These are phyloP conservation scores for Scheffersomyces coipomensis DNA, from an alignment of 805 yeast genomes.

Conservation along the genomic window DNA sequence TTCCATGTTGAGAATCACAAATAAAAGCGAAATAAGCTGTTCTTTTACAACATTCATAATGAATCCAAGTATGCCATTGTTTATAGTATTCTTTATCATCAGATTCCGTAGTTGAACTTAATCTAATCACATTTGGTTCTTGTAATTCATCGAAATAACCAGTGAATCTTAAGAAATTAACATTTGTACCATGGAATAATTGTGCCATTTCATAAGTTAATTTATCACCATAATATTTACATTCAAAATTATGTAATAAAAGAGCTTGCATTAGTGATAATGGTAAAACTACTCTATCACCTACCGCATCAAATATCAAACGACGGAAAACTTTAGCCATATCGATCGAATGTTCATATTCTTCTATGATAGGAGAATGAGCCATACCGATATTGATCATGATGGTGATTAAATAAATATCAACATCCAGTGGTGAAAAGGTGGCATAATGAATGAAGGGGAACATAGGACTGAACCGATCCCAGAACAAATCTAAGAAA, in stretches of 20 bases:
- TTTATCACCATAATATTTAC: slow-evolving; percentile 19
- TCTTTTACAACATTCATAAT: slow-evolving; percentile 44
- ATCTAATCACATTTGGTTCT: slow-evolving; percentile 7
- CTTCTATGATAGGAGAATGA: slow-evolving; percentile 13
- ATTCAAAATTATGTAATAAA: slow-evolving; percentile 19
- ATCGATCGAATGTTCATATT: slow-evolving; percentile 11
- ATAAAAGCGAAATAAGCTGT: slow-evolving; percentile 39
- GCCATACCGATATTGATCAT: slow-evolving; percentile 20
- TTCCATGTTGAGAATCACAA: slow-evolving; percentile 39
- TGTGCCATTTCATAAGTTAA: slow-evolving; percentile 11
- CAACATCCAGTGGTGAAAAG: slow-evolving; percentile 10
- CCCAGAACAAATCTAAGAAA: slow-evolving; percentile 19
- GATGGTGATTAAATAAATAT: slow-evolving; percentile 18
- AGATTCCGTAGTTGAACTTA: background rate
- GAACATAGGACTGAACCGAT: slow-evolving; percentile 29
- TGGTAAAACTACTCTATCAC: slow-evolving; percentile 18
- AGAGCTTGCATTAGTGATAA: slow-evolving; percentile 20
- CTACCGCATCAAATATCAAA: slow-evolving; percentile 20
- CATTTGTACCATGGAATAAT: slow-evolving; percentile 17
- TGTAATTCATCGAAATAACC: slow-evolving; percentile 8
- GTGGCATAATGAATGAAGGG: slow-evolving; percentile 41
- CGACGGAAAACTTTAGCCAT: slow-evolving; percentile 21
- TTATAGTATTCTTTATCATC: slow-evolving; percentile 2
- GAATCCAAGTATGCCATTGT: slow-evolving; percentile 46
- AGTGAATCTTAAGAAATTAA: slow-evolving; percentile 15